A percentile compares a stretch with the other conserved stretches of the same genome.
phyloP scores from a whole-genome alignment of 768 basidiomycete genomes.

The Lentinula boryana region DNA sequence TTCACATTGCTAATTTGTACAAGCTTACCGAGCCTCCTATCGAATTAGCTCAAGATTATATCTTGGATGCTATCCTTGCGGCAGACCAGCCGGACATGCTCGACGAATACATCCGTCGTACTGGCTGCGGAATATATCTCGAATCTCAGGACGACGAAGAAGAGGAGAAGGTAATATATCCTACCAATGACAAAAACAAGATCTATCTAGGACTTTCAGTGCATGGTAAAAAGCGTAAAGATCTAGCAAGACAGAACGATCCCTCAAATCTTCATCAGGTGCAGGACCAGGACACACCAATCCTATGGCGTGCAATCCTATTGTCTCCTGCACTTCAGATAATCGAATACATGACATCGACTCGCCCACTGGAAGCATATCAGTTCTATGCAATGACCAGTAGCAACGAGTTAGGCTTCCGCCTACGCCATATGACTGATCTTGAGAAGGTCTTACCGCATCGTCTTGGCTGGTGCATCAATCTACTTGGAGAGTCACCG shows the following conservation, averaged over 20 bases:
- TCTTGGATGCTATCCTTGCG: constrained; percentile 24
- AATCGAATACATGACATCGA: constrained; percentile 41
- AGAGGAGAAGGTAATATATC: constrained; percentile 16
- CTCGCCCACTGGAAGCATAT: constrained; percentile 45
- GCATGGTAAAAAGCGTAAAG: constrained; percentile 56
- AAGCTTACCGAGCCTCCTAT: constrained; percentile 24
- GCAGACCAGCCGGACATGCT: constrained; percentile 44
- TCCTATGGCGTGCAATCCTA: constrained; percentile 39
- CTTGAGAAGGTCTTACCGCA: constrained; percentile 35
- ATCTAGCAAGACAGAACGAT: constrained; percentile 45
- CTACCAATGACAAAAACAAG: constrained; percentile 31
- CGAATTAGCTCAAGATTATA: constrained; percentile 12
- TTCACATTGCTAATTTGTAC: constrained; percentile 40
- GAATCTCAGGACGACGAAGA: constrained; percentile 9
- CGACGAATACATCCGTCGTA: constrained; percentile 51
- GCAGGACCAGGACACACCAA: constrained; percentile 15
- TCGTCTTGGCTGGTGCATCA: constrained; percentile 48
- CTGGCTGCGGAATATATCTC: constrained; percentile 35
- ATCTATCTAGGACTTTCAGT: constrained; percentile 56
- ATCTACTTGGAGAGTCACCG: constrained; percentile 45
- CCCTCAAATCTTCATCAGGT: constrained; percentile 28
- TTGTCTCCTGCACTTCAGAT: constrained; percentile 11
- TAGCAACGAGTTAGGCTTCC: constrained; percentile 35
- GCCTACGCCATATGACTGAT: constrained; percentile 31
- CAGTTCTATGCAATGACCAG: constrained; percentile 38